Evolutionary conservation across 345 rosid genomes (phyloP), one percentile per base, ranked within the genome.

Genomic region (Bruguiera parviflora): DNA sequence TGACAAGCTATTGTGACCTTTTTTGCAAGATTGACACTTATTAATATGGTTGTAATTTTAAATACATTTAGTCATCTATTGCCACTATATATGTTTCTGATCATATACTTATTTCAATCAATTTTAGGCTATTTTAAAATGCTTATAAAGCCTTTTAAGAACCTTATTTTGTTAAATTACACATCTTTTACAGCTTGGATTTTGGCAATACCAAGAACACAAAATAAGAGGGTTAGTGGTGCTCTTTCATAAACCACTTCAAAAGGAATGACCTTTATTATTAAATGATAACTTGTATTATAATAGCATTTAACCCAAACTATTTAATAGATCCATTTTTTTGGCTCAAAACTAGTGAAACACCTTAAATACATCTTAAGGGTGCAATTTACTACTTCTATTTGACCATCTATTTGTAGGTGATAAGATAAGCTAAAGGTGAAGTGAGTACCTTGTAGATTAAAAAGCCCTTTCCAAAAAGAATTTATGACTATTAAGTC

Each of bases 141-240:
- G 7, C 0, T 13, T 3, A 0, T 9, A 1, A 3, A 68, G 4
- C 16, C 43, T 5, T 0, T 0, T 16, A 8, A 68, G 0, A 5
- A 59, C 19, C 0, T 29, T 25, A 18, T 33, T 53, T 2, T 18
- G 4, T 0, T 52, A 19, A 0, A 4, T 0, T 2, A 4, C 1
- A 9, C 6, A 0, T 6, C 0, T 0, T 31, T 18, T 6, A 70
- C 61, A 0, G 7, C 53, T 13, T 21, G 15, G 0, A 31, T 46
- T 6, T 15, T 9, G 0, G 19, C 1, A 13, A 4, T 13, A 0
- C 7, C 39, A 0, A n/a, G 27, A 0, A 62, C 3, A 53, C 53
- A 27, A 0, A 3, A 13, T 27, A 5, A 27, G 0, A 1, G n/a
- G 0, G 0, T 53, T 0, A 35, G 47, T 0, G 43, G 63, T 5